These are phyloP conservation scores for Dispira parvispora DNA, from an alignment of 192 early-diverging fungal genomes.

Conservation along the genomic window DNA sequence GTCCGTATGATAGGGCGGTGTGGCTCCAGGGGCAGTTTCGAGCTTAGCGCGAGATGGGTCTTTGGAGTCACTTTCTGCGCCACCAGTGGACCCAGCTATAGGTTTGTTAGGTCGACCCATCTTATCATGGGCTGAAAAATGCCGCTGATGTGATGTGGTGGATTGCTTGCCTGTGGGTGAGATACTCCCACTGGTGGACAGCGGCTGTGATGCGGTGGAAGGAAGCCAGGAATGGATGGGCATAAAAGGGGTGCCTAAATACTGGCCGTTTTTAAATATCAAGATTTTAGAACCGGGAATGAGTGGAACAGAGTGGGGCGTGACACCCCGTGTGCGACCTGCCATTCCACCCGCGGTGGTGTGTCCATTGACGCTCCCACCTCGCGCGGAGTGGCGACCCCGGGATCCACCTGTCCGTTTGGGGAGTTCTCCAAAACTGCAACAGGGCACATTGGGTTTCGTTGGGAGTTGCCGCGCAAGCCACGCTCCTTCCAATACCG, in stretches of 20 bases:
- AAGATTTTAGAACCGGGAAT: conserved; percentile 37
- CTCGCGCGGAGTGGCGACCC: not conserved
- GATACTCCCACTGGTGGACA: not conserved
- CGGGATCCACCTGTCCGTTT: not conserved
- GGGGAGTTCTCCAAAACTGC: not conserved
- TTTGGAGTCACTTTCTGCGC: not conserved
- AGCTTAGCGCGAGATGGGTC: not conserved
- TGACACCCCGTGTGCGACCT: not conserved
- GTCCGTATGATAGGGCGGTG: not conserved
- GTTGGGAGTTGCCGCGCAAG: not conserved
- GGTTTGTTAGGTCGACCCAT: conserved; percentile 12
- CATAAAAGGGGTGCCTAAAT: conserved; percentile 35
- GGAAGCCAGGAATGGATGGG: conserved; percentile 25
- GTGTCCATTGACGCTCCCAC: not conserved
- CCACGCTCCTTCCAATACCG: not conserved
- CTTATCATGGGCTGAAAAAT: conserved; percentile 12
- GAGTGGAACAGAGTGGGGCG: conserved; percentile 7
- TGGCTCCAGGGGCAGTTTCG: not conserved
- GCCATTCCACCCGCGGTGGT: not conserved
- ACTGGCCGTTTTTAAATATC: conserved; percentile 45
- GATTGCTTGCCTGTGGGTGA: conserved; percentile 16
- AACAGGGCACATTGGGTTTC: not conserved
- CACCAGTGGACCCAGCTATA: conserved; percentile 7
- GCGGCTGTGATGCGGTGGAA: not conserved
- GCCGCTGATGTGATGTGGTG: conserved; percentile 21